phyloP scores from a whole-genome alignment of 2,329 filamentous ascomycete species.

The Pestalotiopsis sp. region DNA sequence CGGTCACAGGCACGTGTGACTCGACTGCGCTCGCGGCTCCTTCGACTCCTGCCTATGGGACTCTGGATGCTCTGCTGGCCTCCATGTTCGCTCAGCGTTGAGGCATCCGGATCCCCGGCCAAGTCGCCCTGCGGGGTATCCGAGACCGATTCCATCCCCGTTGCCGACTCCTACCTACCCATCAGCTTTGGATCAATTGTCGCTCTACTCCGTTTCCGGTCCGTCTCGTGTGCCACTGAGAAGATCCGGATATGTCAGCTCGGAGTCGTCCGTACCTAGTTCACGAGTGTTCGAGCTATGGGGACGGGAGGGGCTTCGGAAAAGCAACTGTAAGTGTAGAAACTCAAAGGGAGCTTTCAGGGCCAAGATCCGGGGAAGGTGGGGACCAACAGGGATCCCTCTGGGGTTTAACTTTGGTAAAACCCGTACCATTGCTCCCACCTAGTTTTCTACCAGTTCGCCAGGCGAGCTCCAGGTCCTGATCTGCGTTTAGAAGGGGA shows the following conservation, averaged over 20 bases:
- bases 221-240: background rate
- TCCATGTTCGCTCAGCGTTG: background rate
- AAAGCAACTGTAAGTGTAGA: background rate
- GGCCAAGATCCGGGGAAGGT: background rate
- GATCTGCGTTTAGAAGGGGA: too few relatives aligned
- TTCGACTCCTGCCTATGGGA: constrained; percentile 14
- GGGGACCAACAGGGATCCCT: background rate
- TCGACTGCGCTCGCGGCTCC: constrained; percentile 35
- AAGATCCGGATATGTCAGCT: background rate
- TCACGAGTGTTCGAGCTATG: background rate
- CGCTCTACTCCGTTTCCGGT: background rate
- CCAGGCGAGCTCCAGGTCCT: too few relatives aligned
- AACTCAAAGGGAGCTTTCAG: background rate
- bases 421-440: background rate
- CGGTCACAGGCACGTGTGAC: constrained; percentile 50
- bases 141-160: background rate
- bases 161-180: background rate
- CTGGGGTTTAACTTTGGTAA: background rate
- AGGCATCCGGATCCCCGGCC: background rate
- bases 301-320: background rate
- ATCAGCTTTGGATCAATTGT: background rate
- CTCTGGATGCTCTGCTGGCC: background rate
- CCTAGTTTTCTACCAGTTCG: too few relatives aligned
- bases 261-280: background rate
- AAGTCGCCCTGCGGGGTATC: constrained; percentile 1